Percentiles rank a stretch among this genome's conserved stretches.
These are phyloP conservation scores for Cadophora sp. DNA, from an alignment of 2,329 filamentous ascomycete species.

Conservation along the genomic window DNA sequence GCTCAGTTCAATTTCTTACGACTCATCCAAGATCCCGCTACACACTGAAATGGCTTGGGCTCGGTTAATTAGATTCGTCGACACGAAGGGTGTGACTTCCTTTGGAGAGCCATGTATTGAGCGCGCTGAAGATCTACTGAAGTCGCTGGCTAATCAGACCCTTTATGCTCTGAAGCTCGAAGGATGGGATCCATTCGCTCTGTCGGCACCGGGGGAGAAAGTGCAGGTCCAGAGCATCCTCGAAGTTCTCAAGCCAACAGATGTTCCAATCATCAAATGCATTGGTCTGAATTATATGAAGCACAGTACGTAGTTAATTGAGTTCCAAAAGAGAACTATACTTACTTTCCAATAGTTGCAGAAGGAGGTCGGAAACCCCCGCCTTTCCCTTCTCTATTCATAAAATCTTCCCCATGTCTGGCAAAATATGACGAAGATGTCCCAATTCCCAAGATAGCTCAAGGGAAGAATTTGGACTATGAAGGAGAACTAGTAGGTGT, in stretches of 20 bases:
- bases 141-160: neutral
- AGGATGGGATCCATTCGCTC: neutral
- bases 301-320: slow-evolving; percentile 50
- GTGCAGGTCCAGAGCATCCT: slow-evolving; percentile 43
- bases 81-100: neutral
- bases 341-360: slow-evolving; percentile 46
- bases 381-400: slow-evolving; percentile 57
- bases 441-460: slow-evolving; percentile 54
- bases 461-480: slow-evolving; percentile 38
- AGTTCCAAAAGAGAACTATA: slow-evolving; percentile 32
- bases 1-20: neutral
- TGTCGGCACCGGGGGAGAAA: slow-evolving; percentile 39
- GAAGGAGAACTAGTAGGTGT: neutral
- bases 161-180: neutral
- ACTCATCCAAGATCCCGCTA: neutral
- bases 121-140: neutral
- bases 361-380: slow-evolving; percentile 59
- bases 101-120: neutral
- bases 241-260: slow-evolving; percentile 41
- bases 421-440: slow-evolving; percentile 47
- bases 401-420: slow-evolving; percentile 53
- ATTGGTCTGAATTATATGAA: slow-evolving; percentile 66
- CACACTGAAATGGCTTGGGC: neutral
- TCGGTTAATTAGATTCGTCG: neutral
- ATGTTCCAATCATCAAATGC: slow-evolving; percentile 62